Percentiles rank a stretch among this genome's conserved stretches.
phyloP scores from a whole-genome alignment of 495 filamentous ascomycete genomes.

The Penicillium lividum region DNA sequence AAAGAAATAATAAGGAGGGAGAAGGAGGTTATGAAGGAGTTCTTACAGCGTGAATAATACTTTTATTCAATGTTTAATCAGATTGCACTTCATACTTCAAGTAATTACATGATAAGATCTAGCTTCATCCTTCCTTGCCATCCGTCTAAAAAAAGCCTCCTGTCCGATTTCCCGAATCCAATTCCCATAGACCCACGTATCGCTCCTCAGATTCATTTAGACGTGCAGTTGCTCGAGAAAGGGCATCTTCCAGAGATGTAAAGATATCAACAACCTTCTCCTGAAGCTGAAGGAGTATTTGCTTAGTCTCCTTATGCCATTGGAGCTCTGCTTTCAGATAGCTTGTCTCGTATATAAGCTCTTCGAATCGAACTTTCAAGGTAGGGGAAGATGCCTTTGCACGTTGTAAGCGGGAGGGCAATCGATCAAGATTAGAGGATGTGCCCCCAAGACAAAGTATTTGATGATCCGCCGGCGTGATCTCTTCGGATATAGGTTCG shows the following conservation, averaged over 20 bases:
- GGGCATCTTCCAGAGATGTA: conserved; percentile 14
- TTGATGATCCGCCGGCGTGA: background rate
- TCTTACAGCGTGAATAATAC: too few species aligned
- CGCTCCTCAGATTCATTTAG: conserved; percentile 15
- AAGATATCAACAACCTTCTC: conserved; percentile 11
- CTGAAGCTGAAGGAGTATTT: conserved; percentile 17
- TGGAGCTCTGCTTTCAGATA: conserved; percentile 22
- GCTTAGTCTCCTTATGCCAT: conserved; percentile 21
- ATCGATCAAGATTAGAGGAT: background rate
- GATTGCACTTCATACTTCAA: too few species aligned
- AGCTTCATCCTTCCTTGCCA: background rate
- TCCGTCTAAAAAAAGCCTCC: conserved; percentile 6
- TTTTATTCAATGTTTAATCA: too few species aligned
- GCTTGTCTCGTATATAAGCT: conserved; percentile 18
- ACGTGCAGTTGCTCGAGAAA: conserved; percentile 8
- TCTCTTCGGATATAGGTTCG: conserved; percentile 2
- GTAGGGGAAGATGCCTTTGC: background rate
- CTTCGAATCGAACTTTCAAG: background rate
- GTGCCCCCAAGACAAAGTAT: conserved; percentile 1
- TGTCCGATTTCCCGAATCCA: conserved; percentile 1
- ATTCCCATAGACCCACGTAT: conserved; percentile 17
- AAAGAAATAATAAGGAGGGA: too few species aligned
- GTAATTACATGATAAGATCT: too few species aligned
- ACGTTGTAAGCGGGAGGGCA: background rate
- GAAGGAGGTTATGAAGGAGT: background rate